phyloP scores from a whole-genome alignment of 495 filamentous ascomycete genomes.

The Penicillium pancosmium region DNA sequence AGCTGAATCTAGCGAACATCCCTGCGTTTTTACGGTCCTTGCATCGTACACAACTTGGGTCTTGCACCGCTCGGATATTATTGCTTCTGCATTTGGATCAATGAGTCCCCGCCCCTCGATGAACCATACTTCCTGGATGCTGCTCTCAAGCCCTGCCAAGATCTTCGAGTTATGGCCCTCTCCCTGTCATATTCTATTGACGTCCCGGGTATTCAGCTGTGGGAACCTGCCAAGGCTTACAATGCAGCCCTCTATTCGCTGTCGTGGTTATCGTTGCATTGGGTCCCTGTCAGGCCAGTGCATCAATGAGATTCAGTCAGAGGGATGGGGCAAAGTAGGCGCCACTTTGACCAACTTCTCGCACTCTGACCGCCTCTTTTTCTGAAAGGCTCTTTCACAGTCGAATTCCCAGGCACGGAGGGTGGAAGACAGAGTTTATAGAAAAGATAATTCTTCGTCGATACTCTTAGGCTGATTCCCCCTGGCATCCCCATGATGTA shows the following conservation, averaged over 20 bases:
- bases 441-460: not conserved
- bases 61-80: not conserved
- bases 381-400: not conserved
- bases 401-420: not conserved
- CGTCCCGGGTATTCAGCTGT: not conserved
- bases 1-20: too few relatives aligned
- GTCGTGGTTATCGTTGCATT: not conserved
- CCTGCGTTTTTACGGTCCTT: too few relatives aligned
- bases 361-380: not conserved
- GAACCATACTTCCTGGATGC: not conserved
- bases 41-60: not conserved
- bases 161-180: not conserved
- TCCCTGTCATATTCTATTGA: slow-evolving; percentile 1
- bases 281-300: not conserved
- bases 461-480: not conserved
- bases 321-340: not conserved
- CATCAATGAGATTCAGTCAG: not conserved
- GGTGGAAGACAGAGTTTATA: not conserved
- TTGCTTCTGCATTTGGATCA: not conserved
- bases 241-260: not conserved
- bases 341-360: not conserved
- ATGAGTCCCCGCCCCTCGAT: not conserved
- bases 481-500: not conserved
- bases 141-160: not conserved
- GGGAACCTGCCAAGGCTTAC: not conserved